Conservation (phyloP, 2,329 filamentous ascomycete genomes). For the Claviceps humidiphila region DNA sequence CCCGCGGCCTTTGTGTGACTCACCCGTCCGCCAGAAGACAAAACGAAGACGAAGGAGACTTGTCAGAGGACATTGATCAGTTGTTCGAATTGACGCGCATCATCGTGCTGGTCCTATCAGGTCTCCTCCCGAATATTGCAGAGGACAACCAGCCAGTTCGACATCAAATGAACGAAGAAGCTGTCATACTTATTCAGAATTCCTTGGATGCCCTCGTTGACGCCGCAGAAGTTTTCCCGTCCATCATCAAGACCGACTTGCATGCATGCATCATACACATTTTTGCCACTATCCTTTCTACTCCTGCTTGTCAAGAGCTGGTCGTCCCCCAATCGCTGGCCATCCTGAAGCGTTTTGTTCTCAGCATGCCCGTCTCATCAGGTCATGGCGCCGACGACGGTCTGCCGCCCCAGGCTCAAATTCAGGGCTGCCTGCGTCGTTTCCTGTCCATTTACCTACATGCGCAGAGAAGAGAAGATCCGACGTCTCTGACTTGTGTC, state of each 20-base stretch:
- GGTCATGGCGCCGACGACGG: conserved; percentile 22
- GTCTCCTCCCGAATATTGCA: conserved; percentile 70
- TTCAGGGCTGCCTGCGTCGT: conserved; percentile 69
- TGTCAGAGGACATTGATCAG: conserved; percentile 96
- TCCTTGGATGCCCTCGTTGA: conserved; percentile 83
- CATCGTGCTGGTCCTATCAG: conserved; percentile 83
- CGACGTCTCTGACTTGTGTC: conserved; percentile 72
- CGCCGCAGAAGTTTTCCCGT: conserved; percentile 87
- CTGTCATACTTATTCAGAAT: conserved; percentile 63
- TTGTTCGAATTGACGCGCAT: conserved; percentile 93
- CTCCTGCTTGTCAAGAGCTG: conserved; percentile 67
- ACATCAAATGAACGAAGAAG: conserved; percentile 76
- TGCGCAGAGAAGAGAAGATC: conserved; percentile 59
- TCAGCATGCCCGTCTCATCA: conserved; percentile 49
- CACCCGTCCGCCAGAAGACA: conserved; percentile 69
- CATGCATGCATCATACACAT: conserved; percentile 96
- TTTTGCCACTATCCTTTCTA: conserved; percentile 83
- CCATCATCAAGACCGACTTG: conserved; percentile 90
- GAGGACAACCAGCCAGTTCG: conserved; percentile 53
- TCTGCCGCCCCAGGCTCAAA: conserved; percentile 49
- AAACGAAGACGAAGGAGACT: conserved; percentile 50
- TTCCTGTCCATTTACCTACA: conserved; percentile 70
- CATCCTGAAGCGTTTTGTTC: conserved; percentile 82
- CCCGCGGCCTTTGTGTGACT: conserved; percentile 74
- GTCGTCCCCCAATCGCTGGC: conserved; percentile 84